Base-by-base conservation (phyloP, 805 yeast genomes). In the Teunomyces tritomae region DNA sequence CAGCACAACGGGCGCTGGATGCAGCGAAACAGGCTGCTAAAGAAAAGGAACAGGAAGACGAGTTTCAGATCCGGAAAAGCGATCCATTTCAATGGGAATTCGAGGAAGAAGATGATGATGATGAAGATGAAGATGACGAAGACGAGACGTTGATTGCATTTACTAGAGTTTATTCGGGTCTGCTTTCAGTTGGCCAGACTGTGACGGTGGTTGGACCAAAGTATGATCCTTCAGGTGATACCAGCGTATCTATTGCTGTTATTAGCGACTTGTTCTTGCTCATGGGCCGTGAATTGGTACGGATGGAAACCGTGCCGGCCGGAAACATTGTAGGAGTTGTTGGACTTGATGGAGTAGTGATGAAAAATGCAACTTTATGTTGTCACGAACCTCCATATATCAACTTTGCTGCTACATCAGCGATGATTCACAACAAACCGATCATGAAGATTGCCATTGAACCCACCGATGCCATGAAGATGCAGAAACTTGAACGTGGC, bases 361-460 rank as follows among this genome's bases (percentile, higher is more conserved):
- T 92, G 55, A 94, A 94, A 62, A 88, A 84, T 59, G 99, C 96
- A 44, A 91, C 99, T 0, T 63, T 89, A 43, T 74, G 83, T 42
- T 74, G 80, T 0, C 78, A 76, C 35, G 83, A 83, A 56, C 70
- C 85, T 44, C 96, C 96, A 0, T 86, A 89, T 54, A 73, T 89
- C 14, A 85, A 83, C 47, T 67, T 83, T 46, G 73, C 77, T 0
- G 59, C 76, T 1, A 79, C 85, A 11, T 67, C 76, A 1, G 65
- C 74, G 1, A 66, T 73, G 53, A 70, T 71, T 43, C 77, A 73
- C 54, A 80, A 87, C n/a, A 87, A 89, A 28, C 99, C 99, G 1
- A 92, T 94, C 62, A 89, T 94, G 56, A 82, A 90, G 54, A 96
- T 94, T 28, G 97, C 99, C 0, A 73, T 94, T n/a, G 99, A 94